Conservation (phyloP, 768 basidiomycete species). For the Tulasnella sp. region DNA sequence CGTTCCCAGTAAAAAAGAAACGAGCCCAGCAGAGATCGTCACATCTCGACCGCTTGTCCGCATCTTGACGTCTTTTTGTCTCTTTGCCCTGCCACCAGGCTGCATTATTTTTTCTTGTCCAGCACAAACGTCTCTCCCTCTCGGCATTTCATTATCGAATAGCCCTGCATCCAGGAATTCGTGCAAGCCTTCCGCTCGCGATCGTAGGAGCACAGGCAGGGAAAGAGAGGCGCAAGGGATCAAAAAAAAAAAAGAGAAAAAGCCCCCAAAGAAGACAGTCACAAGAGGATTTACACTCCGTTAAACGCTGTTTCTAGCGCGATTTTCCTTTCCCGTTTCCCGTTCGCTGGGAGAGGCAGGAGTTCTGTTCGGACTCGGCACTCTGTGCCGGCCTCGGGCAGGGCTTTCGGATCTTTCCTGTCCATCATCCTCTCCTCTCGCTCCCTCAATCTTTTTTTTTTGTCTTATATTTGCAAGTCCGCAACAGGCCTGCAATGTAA, state of each 20-base stretch:
- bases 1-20: too few relatives aligned
- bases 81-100: too few relatives aligned
- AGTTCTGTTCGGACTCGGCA: not conserved
- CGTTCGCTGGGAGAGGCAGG: too few relatives aligned
- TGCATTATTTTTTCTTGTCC: not conserved
- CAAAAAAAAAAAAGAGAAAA: too few relatives aligned
- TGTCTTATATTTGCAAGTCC: too few relatives aligned
- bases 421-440: not conserved
- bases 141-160: not conserved
- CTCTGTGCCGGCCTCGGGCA: not conserved
- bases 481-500: not conserved
- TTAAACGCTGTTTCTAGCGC: too few relatives aligned
- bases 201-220: not conserved
- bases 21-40: not conserved
- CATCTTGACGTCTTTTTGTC: not conserved
- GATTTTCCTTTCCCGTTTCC: too few relatives aligned
- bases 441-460: too few relatives aligned
- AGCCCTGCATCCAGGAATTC: not conserved
- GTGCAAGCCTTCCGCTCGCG: too few relatives aligned
- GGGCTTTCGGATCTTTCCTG: not conserved
- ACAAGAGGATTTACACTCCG: not conserved
- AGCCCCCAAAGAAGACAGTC: not conserved
- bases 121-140: not conserved
- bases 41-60: not conserved
- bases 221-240: too few relatives aligned